phyloP scores from a whole-genome alignment of 2,329 filamentous ascomycete genomes.

The Exophiala sp. region DNA sequence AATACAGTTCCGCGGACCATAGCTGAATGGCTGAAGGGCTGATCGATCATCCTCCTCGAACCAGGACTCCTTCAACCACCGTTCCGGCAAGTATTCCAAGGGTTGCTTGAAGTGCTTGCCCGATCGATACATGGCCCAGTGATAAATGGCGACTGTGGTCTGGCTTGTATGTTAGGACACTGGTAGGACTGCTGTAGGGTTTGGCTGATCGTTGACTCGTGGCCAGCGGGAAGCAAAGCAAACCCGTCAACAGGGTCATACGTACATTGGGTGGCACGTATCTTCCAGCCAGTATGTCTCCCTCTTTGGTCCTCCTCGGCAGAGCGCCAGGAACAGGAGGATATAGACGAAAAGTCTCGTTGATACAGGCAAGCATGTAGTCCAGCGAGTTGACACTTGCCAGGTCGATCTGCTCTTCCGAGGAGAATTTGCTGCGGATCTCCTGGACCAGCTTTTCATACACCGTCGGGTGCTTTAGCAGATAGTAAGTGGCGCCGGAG shows the following conservation, averaged over 20 bases:
- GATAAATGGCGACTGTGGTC: conserved; percentile 42
- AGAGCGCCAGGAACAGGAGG: conserved; percentile 30
- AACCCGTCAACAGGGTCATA: too few relatives aligned
- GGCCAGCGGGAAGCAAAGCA: too few relatives aligned
- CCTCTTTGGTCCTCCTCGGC: conserved; percentile 34
- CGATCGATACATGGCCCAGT: conserved; percentile 31
- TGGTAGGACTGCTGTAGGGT: too few relatives aligned
- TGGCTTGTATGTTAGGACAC: conserved; percentile 22
- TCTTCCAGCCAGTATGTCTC: conserved; percentile 21
- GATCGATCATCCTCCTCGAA: background rate
- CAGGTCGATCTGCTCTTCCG: conserved; percentile 38
- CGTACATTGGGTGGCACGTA: conserved; percentile 24
- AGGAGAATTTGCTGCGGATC: conserved; percentile 37
- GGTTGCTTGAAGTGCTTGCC: conserved; percentile 24
- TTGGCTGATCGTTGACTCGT: too few relatives aligned
- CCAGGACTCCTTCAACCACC: conserved; percentile 37
- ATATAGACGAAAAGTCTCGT: conserved; percentile 42
- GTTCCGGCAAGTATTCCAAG: conserved; percentile 35
- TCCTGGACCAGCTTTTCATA: conserved; percentile 36
- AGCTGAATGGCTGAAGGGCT: conserved; percentile 46
- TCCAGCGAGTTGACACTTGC: conserved; percentile 30
- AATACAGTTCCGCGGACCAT: conserved; percentile 34
- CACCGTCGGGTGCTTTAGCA: conserved; percentile 34
- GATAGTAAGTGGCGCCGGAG: conserved; percentile 38
- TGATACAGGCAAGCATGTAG: conserved; percentile 41